These are phyloP conservation scores for Suillus sp. DNA, from an alignment of 768 basidiomycete species.

Conservation along the genomic window DNA sequence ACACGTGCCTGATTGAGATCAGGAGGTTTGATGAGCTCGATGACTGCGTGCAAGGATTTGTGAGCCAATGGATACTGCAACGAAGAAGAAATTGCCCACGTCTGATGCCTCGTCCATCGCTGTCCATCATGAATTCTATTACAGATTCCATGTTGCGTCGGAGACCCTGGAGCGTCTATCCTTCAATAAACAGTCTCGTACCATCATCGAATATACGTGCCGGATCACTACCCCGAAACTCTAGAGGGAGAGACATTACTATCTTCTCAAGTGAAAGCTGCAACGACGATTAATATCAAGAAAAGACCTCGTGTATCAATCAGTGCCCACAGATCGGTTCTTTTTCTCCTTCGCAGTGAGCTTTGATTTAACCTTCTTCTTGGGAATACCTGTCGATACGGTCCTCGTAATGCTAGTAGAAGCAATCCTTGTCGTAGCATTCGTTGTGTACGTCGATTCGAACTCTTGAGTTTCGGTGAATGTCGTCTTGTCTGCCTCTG, in stretches of 20 bases:
- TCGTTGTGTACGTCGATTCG: constrained; percentile 39
- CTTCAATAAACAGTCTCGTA: background rate
- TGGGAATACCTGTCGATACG: constrained; percentile 42
- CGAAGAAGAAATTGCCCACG: constrained; percentile 37
- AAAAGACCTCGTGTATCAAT: background rate
- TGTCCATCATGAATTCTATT: constrained; percentile 74
- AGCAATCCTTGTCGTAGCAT: constrained; percentile 25
- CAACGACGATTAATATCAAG: too few species aligned
- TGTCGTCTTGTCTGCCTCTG: constrained; percentile 35
- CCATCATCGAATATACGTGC: constrained; percentile 45
- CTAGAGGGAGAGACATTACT: constrained; percentile 77
- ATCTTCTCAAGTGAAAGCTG: constrained; percentile 70
- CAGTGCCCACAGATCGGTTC: constrained; percentile 63
- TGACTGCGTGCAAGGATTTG: constrained; percentile 48
- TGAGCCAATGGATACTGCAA: background rate
- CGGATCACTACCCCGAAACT: constrained; percentile 88
- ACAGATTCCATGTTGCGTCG: constrained; percentile 80
- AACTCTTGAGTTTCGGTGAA: constrained; percentile 31
- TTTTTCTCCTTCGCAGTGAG: constrained; percentile 81
- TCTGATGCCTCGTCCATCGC: constrained; percentile 60
- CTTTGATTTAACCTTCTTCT: constrained; percentile 65
- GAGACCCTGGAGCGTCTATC: constrained; percentile 50
- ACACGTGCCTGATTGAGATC: constrained; percentile 89
- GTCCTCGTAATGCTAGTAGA: constrained; percentile 44
- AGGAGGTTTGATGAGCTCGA: constrained; percentile 74